A percentile compares a stretch with the other conserved stretches of the same genome.
Conservation (phyloP, 2,329 filamentous ascomycete genomes). For the Uncinocarpus reesii region DNA sequence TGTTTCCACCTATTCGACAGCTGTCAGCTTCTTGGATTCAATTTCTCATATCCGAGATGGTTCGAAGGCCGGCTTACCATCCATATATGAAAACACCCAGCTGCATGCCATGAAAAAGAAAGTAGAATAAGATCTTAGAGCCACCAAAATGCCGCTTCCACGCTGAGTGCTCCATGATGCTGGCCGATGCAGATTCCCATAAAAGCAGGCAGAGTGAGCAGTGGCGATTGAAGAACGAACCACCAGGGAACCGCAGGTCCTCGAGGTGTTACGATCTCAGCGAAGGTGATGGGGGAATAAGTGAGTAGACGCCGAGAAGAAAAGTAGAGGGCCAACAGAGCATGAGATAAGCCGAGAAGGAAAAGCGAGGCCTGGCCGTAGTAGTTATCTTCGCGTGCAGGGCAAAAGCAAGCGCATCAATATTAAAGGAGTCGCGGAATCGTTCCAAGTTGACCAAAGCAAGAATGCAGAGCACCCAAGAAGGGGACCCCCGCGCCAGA, state of each 20-base stretch:
- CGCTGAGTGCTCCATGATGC: slow-evolving; percentile 13
- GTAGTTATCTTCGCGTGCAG: background rate
- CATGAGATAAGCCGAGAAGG: slow-evolving; percentile 7
- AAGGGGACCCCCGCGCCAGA: slow-evolving; percentile 3
- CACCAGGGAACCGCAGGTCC: background rate
- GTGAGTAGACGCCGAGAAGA: background rate
- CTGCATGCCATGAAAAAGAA: slow-evolving; percentile 72
- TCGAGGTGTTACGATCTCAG: background rate
- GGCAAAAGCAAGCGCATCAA: slow-evolving; percentile 10
- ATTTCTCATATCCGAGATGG: no score
- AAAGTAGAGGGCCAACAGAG: slow-evolving; percentile 1
- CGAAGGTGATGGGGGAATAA: background rate
- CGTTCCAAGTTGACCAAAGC: slow-evolving; percentile 9
- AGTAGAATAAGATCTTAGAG: slow-evolving; percentile 65
- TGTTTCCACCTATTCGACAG: slow-evolving; percentile 63
- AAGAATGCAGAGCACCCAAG: background rate
- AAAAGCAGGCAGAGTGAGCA: background rate
- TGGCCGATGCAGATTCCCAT: slow-evolving; percentile 5
- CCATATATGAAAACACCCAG: slow-evolving; percentile 69
- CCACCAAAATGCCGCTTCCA: slow-evolving; percentile 52
- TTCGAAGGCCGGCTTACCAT: no score
- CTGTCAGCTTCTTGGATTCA: background rate
- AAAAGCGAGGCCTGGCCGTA: background rate
- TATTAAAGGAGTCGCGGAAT: slow-evolving; percentile 10
- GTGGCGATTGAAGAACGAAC: background rate